Evolutionary conservation across 139 green algal species (phyloP).

Genomic region (Tetradesmus lagerheimii): DNA sequence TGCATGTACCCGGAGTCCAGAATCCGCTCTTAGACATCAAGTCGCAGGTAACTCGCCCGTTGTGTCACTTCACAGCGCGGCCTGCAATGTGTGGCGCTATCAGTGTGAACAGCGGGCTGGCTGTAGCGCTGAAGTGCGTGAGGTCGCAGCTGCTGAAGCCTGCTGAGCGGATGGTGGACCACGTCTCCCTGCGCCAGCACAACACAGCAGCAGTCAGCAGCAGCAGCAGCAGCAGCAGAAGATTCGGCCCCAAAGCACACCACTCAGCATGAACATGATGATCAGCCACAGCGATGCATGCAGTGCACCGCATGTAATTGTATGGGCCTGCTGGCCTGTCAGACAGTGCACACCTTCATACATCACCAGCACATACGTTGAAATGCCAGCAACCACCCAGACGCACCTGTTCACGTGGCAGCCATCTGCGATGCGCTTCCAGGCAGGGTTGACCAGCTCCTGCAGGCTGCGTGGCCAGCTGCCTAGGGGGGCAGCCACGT

Average conservation of each 20-base stretch:
- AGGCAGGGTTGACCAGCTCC: constrained; percentile 29
- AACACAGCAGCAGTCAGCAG: neutral
- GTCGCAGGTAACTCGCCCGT: too few relatives aligned
- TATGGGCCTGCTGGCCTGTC: neutral
- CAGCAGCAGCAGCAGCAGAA: neutral
- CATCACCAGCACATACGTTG: neutral
- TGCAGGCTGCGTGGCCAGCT: constrained; percentile 26
- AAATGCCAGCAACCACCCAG: neutral
- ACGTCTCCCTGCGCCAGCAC: constrained; percentile 25
- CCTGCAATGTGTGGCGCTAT: constrained; percentile 18
- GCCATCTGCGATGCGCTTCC: constrained; percentile 23
- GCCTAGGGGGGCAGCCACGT: constrained; percentile 56
- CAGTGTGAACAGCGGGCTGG: constrained; percentile 14
- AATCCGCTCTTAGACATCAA: too few relatives aligned
- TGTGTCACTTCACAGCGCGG: constrained; percentile 16
- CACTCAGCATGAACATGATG: too few relatives aligned
- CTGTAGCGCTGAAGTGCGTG: neutral
- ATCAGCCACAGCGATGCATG: too few relatives aligned
- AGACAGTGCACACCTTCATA: neutral
- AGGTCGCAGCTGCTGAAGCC: constrained; percentile 35
- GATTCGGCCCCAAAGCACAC: too few relatives aligned
- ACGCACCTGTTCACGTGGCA: constrained; percentile 26
- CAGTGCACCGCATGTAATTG: too few relatives aligned
- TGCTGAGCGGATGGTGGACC: neutral
- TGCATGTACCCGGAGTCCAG: too few relatives aligned